These are phyloP conservation scores for Drosera spatulata DNA, from an alignment of 179 eudicot species.

Conservation along the genomic window DNA sequence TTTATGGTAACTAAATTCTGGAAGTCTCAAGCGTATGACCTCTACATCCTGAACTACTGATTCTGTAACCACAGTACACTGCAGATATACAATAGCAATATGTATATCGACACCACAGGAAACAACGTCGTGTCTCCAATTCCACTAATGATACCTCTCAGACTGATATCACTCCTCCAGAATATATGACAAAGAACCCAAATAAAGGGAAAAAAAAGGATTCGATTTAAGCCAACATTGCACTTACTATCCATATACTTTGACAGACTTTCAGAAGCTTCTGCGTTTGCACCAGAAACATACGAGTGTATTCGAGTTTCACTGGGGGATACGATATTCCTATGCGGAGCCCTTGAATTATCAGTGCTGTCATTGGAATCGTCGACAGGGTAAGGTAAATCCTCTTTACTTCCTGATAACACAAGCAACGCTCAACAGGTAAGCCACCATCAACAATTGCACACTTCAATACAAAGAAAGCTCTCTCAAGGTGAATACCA, in stretches of 20 bases:
- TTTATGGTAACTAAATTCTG: no score
- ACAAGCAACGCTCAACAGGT: conserved; percentile 4
- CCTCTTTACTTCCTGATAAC: conserved; percentile 64
- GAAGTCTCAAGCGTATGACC: no score
- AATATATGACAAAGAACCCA: no score
- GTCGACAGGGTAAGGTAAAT: conserved; percentile 34
- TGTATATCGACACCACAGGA: no score
- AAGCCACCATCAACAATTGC: conserved; percentile 2
- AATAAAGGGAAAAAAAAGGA: no score
- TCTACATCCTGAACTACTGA: no score
- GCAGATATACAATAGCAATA: no score
- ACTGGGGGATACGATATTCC: conserved; percentile 17
- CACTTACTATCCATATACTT: conserved; percentile 19
- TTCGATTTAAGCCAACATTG: conserved; percentile 7
- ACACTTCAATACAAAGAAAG: conserved; percentile 1
- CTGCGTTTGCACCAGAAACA: conserved; percentile 24
- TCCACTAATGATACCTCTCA: no score
- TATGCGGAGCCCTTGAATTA: conserved; percentile 22
- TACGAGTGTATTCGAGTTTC: conserved; percentile 28
- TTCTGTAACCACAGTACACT: no score
- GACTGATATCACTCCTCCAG: no score
- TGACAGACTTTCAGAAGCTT: conserved; percentile 23
- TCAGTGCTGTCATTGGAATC: conserved; percentile 39
- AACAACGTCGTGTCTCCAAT: no score
- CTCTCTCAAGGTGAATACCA: conserved; percentile 31